Evolutionary conservation across 2,329 filamentous ascomycete genomes (phyloP).

Genomic region (Rhinocladiella similis): DNA sequence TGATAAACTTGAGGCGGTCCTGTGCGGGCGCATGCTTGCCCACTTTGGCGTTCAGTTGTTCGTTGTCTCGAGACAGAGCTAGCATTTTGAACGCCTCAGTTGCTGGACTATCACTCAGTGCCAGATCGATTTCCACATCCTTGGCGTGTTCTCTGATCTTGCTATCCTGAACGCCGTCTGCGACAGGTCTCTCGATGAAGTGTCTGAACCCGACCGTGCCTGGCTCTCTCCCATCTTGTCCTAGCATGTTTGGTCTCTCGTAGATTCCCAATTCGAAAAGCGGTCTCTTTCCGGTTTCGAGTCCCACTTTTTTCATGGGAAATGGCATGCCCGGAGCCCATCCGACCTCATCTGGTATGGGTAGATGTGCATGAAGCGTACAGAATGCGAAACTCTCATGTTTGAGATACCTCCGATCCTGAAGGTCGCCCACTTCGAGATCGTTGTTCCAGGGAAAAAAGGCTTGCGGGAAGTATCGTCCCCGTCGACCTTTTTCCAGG

Average conservation of each 20-base stretch:
- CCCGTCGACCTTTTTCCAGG: slow-evolving; percentile 43
- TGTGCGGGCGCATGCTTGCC: slow-evolving; percentile 37
- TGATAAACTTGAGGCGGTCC: slow-evolving; percentile 39
- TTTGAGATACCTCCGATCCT: slow-evolving; percentile 41
- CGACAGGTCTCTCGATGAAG: slow-evolving; percentile 48
- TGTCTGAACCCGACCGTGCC: slow-evolving; percentile 49
- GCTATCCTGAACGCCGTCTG: slow-evolving; percentile 34
- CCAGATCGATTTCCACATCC: slow-evolving; percentile 21
- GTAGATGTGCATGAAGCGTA: slow-evolving; percentile 47
- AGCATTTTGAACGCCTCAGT: slow-evolving; percentile 37
- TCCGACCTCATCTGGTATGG: slow-evolving; percentile 40
- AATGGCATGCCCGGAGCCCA: slow-evolving; percentile 27
- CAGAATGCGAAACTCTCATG: slow-evolving; percentile 44
- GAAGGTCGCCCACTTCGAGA: slow-evolving; percentile 40
- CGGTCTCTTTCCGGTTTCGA: slow-evolving; percentile 35
- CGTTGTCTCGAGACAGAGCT: slow-evolving; percentile 29
- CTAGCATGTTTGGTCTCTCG: slow-evolving; percentile 52
- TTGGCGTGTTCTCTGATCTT: slow-evolving; percentile 28
- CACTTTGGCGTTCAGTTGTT: slow-evolving; percentile 39
- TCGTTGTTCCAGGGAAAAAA: slow-evolving; percentile 47
- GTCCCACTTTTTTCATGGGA: slow-evolving; percentile 12
- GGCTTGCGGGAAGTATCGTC: slow-evolving; percentile 43
- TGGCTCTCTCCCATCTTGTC: slow-evolving; percentile 44
- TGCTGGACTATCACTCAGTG: slow-evolving; percentile 31
- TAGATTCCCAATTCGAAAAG: slow-evolving; percentile 47